Conservation (phyloP, 768 basidiomycete species). For the Tylopilus rubrobrunneus region DNA sequence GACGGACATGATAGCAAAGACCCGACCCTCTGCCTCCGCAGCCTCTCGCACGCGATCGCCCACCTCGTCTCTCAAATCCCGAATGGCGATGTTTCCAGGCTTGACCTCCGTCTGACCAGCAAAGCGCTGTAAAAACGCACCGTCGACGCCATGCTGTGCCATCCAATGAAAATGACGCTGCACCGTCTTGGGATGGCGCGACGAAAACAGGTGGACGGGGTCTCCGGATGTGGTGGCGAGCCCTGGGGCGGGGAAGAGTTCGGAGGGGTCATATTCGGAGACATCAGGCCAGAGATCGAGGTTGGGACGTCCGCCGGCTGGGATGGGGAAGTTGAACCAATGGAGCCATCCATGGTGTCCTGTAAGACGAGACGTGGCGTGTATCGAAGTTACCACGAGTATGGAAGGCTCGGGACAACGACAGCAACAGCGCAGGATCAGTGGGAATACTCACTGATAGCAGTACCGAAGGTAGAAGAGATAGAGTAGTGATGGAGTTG, state of each 20-base stretch:
- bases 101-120: constrained; percentile 60
- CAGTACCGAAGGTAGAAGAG: too few relatives aligned
- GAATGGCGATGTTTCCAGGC: constrained; percentile 51
- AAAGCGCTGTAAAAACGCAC: constrained; percentile 80
- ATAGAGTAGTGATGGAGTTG: too few relatives aligned
- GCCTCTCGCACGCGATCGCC: constrained; percentile 69
- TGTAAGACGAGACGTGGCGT: too few relatives aligned
- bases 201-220: constrained; percentile 73
- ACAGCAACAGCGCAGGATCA: too few relatives aligned
- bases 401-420: too few relatives aligned
- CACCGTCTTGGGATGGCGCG: constrained; percentile 71
- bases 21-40: constrained; percentile 75
- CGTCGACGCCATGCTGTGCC: constrained; percentile 77
- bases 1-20: constrained; percentile 80
- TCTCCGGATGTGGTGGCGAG: constrained; percentile 53
- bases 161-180: constrained; percentile 62
- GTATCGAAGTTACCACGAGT: too few relatives aligned
- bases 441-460: too few relatives aligned
- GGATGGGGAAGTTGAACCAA: constrained; percentile 71
- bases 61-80: constrained; percentile 67
- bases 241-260: constrained; percentile 68
- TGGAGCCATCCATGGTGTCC: constrained; percentile 92
- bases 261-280: constrained; percentile 63
- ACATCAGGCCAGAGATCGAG: constrained; percentile 80
- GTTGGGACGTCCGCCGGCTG: constrained; percentile 66